Percentiles rank a stretch among this genome's conserved stretches.
These are phyloP conservation scores for Aspergillus ochraceoroseus DNA, from an alignment of 2,329 filamentous ascomycete genomes.

Conservation along the genomic window DNA sequence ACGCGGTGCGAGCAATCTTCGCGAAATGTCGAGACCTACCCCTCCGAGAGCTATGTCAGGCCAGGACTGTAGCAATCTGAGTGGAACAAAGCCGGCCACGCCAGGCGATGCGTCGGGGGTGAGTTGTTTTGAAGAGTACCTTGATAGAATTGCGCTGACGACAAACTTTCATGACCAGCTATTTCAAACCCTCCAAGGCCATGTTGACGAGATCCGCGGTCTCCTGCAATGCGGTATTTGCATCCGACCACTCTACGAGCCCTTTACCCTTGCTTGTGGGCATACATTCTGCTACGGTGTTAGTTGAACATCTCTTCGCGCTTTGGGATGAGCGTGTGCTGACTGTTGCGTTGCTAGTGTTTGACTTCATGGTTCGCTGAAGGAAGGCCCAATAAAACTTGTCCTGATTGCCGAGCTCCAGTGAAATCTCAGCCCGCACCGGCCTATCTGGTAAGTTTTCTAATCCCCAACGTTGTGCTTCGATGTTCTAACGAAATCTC, in stretches of 20 bases:
- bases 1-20: background rate
- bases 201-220: constrained; percentile 58
- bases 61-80: constrained; percentile 11
- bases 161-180: constrained; percentile 28
- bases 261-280: constrained; percentile 62
- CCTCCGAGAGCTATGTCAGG: constrained; percentile 11
- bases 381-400: constrained; percentile 57
- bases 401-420: constrained; percentile 61
- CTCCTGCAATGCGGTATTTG: constrained; percentile 65
- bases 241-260: constrained; percentile 63
- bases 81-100: constrained; percentile 9
- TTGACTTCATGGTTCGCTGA: constrained; percentile 53
- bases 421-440: constrained; percentile 59
- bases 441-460: constrained; percentile 54
- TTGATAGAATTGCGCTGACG: constrained; percentile 10
- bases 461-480: constrained; percentile 4
- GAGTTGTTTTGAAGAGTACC: constrained; percentile 12
- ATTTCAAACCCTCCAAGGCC: constrained; percentile 45
- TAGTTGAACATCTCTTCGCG: constrained; percentile 23
- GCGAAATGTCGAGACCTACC: constrained; percentile 18
- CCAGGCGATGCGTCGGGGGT: constrained; percentile 31
- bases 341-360: constrained; percentile 44
- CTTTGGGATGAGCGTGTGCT: background rate
- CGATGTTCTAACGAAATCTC: constrained; percentile 7
- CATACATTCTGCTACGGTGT: constrained; percentile 69